These are phyloP conservation scores for Penicillium sp. DNA, from an alignment of 2,329 filamentous ascomycete genomes.

Conservation along the genomic window DNA sequence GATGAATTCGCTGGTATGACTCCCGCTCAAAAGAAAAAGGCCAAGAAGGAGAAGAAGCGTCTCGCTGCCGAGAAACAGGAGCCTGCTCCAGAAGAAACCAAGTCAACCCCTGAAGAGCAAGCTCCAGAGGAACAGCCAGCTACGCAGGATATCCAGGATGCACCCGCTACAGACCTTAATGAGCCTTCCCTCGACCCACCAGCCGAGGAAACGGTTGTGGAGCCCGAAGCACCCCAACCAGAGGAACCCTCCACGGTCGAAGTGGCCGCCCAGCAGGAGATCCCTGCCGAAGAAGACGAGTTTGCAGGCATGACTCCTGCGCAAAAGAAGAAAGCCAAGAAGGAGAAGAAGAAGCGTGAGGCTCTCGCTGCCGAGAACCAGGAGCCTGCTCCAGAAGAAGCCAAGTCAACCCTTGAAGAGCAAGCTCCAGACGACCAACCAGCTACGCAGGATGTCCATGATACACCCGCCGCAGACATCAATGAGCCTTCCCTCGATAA, in stretches of 20 bases:
- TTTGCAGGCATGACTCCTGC: conserved; percentile 31
- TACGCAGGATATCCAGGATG: background rate
- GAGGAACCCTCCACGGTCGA: background rate
- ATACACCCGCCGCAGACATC: background rate
- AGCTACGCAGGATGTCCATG: background rate
- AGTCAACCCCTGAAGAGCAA: background rate
- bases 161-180: conserved; percentile 6
- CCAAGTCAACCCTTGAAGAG: background rate
- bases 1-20: conserved; percentile 11
- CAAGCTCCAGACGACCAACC: background rate
- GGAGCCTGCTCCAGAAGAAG: conserved; percentile 3
- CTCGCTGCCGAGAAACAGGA: conserved; percentile 10
- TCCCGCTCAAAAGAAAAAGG: conserved; percentile 20
- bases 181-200: conserved; percentile 9
- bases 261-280: conserved; percentile 1
- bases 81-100: conserved; percentile 6
- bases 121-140: background rate
- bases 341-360: conserved; percentile 31
- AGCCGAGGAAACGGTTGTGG: conserved; percentile 1
- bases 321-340: conserved; percentile 25
- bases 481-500: conserved; percentile 3
- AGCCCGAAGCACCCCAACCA: too few species aligned
- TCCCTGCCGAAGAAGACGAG: conserved; percentile 6
- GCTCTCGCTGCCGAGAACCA: conserved; percentile 16
- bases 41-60: conserved; percentile 27